Base-by-base conservation (phyloP, 495 filamentous ascomycete genomes). In the Darksidea phi region DNA sequence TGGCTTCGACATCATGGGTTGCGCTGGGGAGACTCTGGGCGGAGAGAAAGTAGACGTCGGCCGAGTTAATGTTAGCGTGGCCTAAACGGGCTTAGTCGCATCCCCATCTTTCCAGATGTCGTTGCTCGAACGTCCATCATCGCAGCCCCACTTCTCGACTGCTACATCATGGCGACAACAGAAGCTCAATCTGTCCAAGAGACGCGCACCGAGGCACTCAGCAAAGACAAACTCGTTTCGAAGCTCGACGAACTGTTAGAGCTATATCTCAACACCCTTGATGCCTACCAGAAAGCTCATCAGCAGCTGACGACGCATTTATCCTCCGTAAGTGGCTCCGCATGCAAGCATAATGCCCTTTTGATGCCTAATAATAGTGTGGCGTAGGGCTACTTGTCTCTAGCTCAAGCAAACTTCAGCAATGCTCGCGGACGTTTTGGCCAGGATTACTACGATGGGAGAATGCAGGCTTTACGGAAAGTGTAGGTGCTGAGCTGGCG, bases 221-320 rank as follows among this genome's bases (percentile, higher is more conserved):
- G 54, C 7, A 57, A 59, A n/a, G 49, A 62, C 4, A 26, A 21
- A 23, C 54, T 69, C 11, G n/a, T 63, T 15, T 7, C 17, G 0
- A 28, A 34, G 13, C 66, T 95, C 57, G 89, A 94, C 70, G 55
- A 53, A 18, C 81, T 91, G 24, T 77, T 93, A 2, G 82, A 85
- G 69, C 76, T 79, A 26, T 92, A 94, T 71, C 80, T 95, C 13
- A 32, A 72, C 52, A 80, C 90, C 5, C 77, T 96, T 0, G 80
- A 94, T 74, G 72, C 80, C 61, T 89, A 96, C 75, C 83, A 86
- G 47, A 73, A 73, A 25, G 73, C 88, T 18, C 84, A 85, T 34
- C 69, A 73, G 26, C 66, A 78, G 18, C 75, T 94, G 11, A 74
- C 75, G 36, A 68, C 72, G 23, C 71, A 82, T 20, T 77, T 91